Base-by-base conservation (phyloP, 257 asterid species). In the Solanum virginianum region DNA sequence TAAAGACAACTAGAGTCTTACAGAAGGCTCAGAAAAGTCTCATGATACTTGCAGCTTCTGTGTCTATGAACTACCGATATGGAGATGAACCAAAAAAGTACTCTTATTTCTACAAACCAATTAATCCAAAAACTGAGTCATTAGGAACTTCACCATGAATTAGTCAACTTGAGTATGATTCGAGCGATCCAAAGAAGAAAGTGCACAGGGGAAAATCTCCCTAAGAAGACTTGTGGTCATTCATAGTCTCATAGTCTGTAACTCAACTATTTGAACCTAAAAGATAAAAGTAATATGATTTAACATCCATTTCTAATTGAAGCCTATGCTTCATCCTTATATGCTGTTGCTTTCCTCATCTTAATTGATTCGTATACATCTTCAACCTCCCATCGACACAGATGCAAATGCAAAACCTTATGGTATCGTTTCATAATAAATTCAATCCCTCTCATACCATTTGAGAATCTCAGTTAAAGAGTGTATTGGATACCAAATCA, bases 11-110 rank as follows among this genome's bases (percentile, higher is more conserved):
- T 18, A 91, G 83, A 63, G 83, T 72, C 26, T 72, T 85, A 75
- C 92, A 86, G 10, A 89, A 86, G 39, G 89, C 82, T 54, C 92
- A 90, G 68, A 90, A 84, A 80, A 86, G 88, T 85, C 85, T 92
- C 63, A 89, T 84, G 88, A 89, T 88, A 84, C 82, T 93, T 1
- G 68, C 93, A 8, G 81, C 89, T 56, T 70, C 93, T 5, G 80
- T 88, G 3, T 39, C 88, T n/a, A 51, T 79, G 83, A 79, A 79
- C 83, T 79, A 79, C 83, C 16, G 49, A 79, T 9, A 20, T 16
- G 83, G 65, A 53, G 49, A 79, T 79, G 65, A 51, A 17, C 49
- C 16, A 26, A 79, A 16, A 6, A 79, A 77, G 65, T 7, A 70
- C 29, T 69, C 69, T 75, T 10, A 86, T 81, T 41, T 81, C 85